Percentiles rank a stretch among this genome's conserved stretches.
These are phyloP conservation scores for Fomitopsis schrenkii DNA, from an alignment of 1,284 basidiomycete species.

Conservation along the genomic window DNA sequence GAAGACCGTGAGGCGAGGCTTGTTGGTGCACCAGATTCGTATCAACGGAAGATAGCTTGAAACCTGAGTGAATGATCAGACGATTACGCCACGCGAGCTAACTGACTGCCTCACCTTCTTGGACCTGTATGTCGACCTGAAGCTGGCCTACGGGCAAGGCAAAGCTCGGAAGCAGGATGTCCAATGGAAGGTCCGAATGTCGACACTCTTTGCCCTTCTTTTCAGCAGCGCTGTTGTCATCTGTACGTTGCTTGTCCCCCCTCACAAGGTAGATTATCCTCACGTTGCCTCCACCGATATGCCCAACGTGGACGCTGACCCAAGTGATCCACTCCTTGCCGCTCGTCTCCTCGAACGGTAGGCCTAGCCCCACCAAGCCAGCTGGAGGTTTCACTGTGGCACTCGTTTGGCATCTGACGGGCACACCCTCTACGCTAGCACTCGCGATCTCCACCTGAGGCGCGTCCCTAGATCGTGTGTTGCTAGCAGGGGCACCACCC, in stretches of 20 bases:
- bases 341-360: slow-evolving; percentile 46
- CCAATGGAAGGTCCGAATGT: slow-evolving; percentile 30
- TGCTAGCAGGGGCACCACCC: background rate
- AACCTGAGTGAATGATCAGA: slow-evolving; percentile 27
- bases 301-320: slow-evolving; percentile 56
- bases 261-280: slow-evolving; percentile 63
- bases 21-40: slow-evolving; percentile 49
- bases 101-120: slow-evolving; percentile 39
- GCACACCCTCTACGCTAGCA: slow-evolving; percentile 60
- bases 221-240: slow-evolving; percentile 7
- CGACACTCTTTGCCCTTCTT: slow-evolving; percentile 29
- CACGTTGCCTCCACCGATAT: slow-evolving; percentile 46
- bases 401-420: slow-evolving; percentile 53
- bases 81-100: background rate
- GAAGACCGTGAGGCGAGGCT: slow-evolving; percentile 28
- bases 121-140: slow-evolving; percentile 52
- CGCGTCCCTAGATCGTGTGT: slow-evolving; percentile 12
- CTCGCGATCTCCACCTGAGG: slow-evolving; percentile 51
- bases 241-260: slow-evolving; percentile 14
- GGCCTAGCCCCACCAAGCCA: slow-evolving; percentile 30
- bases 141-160: slow-evolving; percentile 58
- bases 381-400: slow-evolving; percentile 35
- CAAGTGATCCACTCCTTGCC: slow-evolving; percentile 59
- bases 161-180: slow-evolving; percentile 65
- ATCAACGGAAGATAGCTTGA: slow-evolving; percentile 35